These are phyloP conservation scores for Xylaria nigripes DNA, from an alignment of 495 filamentous ascomycete genomes.

Conservation along the genomic window DNA sequence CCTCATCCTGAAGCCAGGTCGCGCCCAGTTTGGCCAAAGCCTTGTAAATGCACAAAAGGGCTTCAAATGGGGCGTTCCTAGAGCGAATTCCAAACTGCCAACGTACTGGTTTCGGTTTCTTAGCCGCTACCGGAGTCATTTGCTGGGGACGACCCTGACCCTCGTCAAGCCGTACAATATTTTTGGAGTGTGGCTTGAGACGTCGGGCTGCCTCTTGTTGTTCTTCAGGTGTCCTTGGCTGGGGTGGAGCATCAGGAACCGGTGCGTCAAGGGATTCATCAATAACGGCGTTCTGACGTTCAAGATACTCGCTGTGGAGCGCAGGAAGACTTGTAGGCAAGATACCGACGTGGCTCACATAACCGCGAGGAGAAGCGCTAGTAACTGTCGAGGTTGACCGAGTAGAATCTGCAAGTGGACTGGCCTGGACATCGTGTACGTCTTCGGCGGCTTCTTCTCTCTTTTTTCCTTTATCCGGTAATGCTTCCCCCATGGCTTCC, in stretches of 20 bases:
- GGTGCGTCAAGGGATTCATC: slow-evolving; percentile 31
- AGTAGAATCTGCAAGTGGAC: slow-evolving; percentile 29
- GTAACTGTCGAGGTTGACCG: slow-evolving; percentile 39
- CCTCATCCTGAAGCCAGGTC: slow-evolving; percentile 64
- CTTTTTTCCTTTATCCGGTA: slow-evolving; percentile 7
- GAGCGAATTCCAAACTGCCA: slow-evolving; percentile 98
- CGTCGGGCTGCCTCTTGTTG: slow-evolving; percentile 66
- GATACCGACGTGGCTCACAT: slow-evolving; percentile 77
- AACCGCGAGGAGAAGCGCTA: slow-evolving; percentile 41
- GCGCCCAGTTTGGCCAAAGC: slow-evolving; percentile 80
- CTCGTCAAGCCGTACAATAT: slow-evolving; percentile 48
- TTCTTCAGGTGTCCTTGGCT: slow-evolving; percentile 57
- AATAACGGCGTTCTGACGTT: slow-evolving; percentile 49
- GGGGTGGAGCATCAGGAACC: slow-evolving; percentile 41
- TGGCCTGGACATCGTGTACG: slow-evolving; percentile 19
- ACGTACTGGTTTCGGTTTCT: slow-evolving; percentile 62
- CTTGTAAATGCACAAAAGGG: slow-evolving; percentile 87
- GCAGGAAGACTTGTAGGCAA: slow-evolving; percentile 82
- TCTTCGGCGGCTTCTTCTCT: slow-evolving; percentile 7
- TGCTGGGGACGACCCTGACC: slow-evolving; percentile 58
- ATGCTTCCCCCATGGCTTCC: slow-evolving; percentile 12
- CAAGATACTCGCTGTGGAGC: slow-evolving; percentile 86
- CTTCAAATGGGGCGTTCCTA: slow-evolving; percentile 86
- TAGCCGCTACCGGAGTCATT: slow-evolving; percentile 53
- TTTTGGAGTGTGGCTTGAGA: slow-evolving; percentile 70